Conservation (phyloP, 208 protist species). For the Crithidia sp. region DNA sequence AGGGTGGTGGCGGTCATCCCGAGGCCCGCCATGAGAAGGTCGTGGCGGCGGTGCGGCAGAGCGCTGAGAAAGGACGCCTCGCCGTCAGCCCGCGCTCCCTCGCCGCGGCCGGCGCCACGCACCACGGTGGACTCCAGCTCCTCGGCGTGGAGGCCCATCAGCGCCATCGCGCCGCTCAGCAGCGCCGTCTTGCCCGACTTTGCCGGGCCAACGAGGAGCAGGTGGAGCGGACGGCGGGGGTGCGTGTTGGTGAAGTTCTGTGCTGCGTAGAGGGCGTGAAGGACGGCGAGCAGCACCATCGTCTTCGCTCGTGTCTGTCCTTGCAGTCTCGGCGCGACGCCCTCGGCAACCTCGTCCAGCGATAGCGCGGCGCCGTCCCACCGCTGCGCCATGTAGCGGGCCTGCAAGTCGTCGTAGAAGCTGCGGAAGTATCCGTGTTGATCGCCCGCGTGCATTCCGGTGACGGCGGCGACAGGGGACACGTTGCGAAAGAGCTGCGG, state of each 20-base stretch:
- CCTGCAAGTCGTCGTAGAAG: constrained; percentile 11
- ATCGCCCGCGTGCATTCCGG: background rate
- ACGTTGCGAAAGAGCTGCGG: background rate
- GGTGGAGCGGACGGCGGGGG: constrained; percentile 44
- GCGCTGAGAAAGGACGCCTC: constrained; percentile 36
- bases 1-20: constrained; percentile 44
- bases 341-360: constrained; percentile 34
- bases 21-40: constrained; percentile 53
- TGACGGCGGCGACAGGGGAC: background rate
- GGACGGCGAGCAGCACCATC: constrained; percentile 53
- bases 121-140: constrained; percentile 52
- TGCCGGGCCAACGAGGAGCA: constrained; percentile 63
- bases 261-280: constrained; percentile 60
- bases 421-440: constrained; percentile 2
- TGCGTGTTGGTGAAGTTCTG: constrained; percentile 10
- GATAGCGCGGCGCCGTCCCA: constrained; percentile 5
- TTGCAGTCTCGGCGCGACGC: constrained; percentile 53
- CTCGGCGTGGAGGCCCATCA: constrained; percentile 49
- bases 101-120: constrained; percentile 31
- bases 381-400: background rate
- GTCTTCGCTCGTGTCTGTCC: constrained; percentile 57
- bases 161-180: constrained; percentile 34
- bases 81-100: constrained; percentile 2
- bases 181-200: constrained; percentile 68
- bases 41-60: constrained; percentile 33